Percentiles rank a stretch among this genome's conserved stretches.
Evolutionary conservation across 176 grass and related monocot species (phyloP).

Genomic region (Carex scoparia): DNA sequence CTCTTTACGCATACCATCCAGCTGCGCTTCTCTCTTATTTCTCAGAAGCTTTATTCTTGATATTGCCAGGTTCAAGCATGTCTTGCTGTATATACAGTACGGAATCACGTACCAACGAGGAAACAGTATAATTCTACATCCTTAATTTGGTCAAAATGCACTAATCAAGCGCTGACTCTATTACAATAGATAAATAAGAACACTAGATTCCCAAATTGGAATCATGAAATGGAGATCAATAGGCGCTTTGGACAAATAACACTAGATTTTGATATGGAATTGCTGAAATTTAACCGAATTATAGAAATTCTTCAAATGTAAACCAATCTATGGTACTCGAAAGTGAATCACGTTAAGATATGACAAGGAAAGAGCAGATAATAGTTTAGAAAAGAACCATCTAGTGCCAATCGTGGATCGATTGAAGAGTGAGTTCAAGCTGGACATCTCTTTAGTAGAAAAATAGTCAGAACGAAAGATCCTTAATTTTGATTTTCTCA

Average conservation of each 20-base stretch:
- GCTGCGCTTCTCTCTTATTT: constrained; percentile 89
- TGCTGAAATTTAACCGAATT: not conserved
- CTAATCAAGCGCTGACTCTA: not conserved
- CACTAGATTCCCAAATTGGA: not conserved
- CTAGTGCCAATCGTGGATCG: constrained; percentile 14
- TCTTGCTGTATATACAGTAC: constrained; percentile 56
- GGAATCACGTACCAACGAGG: not conserved
- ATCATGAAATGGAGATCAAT: not conserved
- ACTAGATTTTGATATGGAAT: not conserved
- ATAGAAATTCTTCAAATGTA: not conserved
- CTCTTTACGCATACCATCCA: constrained; percentile 91
- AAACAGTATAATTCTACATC: not conserved
- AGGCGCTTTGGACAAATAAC: not conserved
- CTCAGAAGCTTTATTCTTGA: constrained; percentile 94
- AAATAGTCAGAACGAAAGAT: not conserved
- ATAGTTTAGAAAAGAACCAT: constrained; percentile 19
- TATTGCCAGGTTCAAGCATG: constrained; percentile 92
- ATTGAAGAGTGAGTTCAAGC: constrained; percentile 27
- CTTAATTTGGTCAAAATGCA: not conserved
- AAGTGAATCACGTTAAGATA: not conserved
- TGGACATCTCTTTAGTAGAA: not conserved
- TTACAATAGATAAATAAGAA: not conserved
- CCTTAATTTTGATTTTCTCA: not conserved
- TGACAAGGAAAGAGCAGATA: not conserved
- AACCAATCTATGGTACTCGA: not conserved